phyloP scores from a whole-genome alignment of 495 filamentous ascomycete genomes.

The Neurospora tetraspora region DNA sequence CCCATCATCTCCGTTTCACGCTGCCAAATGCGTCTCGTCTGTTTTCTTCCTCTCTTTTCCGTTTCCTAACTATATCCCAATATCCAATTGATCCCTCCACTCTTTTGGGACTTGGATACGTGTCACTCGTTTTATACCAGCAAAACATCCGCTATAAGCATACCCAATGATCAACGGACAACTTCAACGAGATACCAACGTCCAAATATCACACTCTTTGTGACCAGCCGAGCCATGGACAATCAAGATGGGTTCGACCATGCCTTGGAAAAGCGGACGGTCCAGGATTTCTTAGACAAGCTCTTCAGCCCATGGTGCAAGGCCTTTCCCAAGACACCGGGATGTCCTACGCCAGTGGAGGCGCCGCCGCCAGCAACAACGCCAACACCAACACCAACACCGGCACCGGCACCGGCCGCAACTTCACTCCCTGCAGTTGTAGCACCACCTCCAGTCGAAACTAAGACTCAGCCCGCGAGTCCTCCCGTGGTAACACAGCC shows the following conservation, averaged over 20 bases:
- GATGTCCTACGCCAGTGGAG: neutral
- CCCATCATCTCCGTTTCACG: neutral
- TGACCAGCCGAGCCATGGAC: neutral
- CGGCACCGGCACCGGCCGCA: neutral
- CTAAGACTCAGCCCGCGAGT: neutral
- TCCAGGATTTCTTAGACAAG: neutral
- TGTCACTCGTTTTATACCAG: neutral
- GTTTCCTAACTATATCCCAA: neutral
- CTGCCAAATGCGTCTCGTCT: neutral
- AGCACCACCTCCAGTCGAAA: neutral
- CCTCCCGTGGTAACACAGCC: neutral
- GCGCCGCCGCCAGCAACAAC: neutral
- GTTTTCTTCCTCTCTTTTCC: neutral
- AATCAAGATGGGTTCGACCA: neutral
- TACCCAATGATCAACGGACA: neutral
- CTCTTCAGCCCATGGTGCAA: slow-evolving; percentile 4
- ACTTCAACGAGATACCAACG: neutral
- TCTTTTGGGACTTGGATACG: neutral
- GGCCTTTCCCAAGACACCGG: neutral
- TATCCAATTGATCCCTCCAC: neutral
- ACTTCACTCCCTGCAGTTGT: neutral
- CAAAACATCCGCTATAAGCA: neutral
- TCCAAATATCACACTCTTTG: neutral
- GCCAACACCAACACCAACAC: neutral
- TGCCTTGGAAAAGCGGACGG: neutral